Evolutionary conservation across 345 rosid genomes (phyloP).

Genomic region (Salix suchowensis): DNA sequence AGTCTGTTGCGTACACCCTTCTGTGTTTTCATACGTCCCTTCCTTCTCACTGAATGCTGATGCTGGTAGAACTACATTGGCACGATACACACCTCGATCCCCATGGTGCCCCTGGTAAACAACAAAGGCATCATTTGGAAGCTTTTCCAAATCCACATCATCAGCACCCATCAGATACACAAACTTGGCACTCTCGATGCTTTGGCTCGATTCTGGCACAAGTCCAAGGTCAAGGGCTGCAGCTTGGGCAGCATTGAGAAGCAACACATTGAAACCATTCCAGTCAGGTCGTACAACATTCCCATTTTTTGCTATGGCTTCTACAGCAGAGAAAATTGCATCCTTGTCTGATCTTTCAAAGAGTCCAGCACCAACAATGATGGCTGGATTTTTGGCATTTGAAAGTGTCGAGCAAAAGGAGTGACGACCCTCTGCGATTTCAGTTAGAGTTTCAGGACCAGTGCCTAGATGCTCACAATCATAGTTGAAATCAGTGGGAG

Average conservation of each 20-base stretch:
- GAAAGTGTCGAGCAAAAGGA: constrained; percentile 57
- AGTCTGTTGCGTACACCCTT: constrained; percentile 84
- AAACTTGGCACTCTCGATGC: constrained; percentile 74
- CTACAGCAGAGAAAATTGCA: constrained; percentile 70
- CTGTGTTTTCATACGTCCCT: constrained; percentile 92
- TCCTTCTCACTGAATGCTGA: constrained; percentile 92
- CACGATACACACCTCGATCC: constrained; percentile 75
- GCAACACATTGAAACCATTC: constrained; percentile 91
- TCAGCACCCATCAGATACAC: constrained; percentile 97
- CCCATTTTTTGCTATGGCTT: constrained; percentile 61
- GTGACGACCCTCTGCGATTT: constrained; percentile 78
- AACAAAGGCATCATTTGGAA: constrained; percentile 84
- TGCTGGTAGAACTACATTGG: constrained; percentile 89
- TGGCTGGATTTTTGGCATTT: constrained; percentile 85
- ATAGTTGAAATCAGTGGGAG: constrained; percentile 71
- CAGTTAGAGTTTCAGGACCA: constrained; percentile 70
- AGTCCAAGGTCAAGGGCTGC: constrained; percentile 99
- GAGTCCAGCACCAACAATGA: constrained; percentile 83
- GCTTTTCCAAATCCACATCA: constrained; percentile 70
- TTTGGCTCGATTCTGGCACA: constrained; percentile 60
- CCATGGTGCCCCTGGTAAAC: constrained; percentile 99
- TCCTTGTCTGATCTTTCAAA: constrained; percentile 77
- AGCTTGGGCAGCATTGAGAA: constrained; percentile 90
- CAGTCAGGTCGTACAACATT: constrained; percentile 82
- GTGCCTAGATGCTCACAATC: constrained; percentile 84